phyloP scores from a whole-genome alignment of 129 eudicot species.

The Escallonia rubra region DNA sequence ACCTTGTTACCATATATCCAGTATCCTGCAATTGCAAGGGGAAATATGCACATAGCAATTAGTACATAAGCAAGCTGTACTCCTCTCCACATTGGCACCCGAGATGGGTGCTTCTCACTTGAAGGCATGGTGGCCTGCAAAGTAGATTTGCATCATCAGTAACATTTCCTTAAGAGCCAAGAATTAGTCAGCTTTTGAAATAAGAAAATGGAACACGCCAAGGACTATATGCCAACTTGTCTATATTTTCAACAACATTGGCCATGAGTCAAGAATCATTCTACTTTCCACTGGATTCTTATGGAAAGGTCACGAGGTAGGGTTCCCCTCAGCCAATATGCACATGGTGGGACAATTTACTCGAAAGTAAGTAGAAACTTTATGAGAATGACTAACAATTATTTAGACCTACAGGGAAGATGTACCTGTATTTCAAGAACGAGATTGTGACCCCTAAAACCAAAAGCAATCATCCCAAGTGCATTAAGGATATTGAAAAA shows the following conservation, averaged over 20 bases:
- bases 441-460: slow-evolving; percentile 52
- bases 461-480: slow-evolving; percentile 42
- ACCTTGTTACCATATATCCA: slow-evolving; percentile 67
- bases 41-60: slow-evolving; percentile 53
- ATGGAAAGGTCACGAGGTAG: no score
- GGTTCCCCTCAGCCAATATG: no score
- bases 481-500: slow-evolving; percentile 36
- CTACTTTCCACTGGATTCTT: no score
- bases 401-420: not conserved
- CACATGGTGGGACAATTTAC: no score
- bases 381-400: not conserved
- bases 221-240: not conserved
- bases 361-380: no score
- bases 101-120: slow-evolving; percentile 57
- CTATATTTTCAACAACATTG: not conserved
- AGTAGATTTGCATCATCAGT: not conserved
- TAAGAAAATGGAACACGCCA: not conserved
- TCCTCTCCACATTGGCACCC: slow-evolving; percentile 62
- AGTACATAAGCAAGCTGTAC: slow-evolving; percentile 39
- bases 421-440: slow-evolving; percentile 48
- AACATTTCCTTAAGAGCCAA: not conserved
- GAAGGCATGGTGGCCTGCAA: slow-evolving; percentile 62
- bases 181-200: not conserved
- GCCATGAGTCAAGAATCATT: not conserved
- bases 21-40: slow-evolving; percentile 59